Base-by-base conservation (phyloP, 2,329 filamentous ascomycete genomes). In the Orbilia javanica region DNA sequence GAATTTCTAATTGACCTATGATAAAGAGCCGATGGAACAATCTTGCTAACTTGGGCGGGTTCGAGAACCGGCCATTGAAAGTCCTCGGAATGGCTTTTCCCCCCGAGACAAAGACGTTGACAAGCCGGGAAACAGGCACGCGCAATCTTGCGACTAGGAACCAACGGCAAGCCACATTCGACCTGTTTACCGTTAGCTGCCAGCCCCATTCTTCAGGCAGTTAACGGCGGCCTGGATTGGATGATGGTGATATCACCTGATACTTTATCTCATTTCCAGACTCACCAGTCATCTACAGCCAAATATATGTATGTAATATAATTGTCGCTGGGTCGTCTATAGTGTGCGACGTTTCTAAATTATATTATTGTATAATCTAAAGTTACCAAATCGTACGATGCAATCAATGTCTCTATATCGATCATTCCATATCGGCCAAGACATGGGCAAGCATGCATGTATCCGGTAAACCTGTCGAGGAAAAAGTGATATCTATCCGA, bases 61-160 rank as follows among this genome's bases (percentile, higher is more conserved):
- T 67, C 48, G 48, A 67, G 29, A 44, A 57, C 63, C 42, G 18
- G 5, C 55, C 55, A 60, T 60, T 42, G 34, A 60, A n/a, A 29
- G 55, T 4, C 55, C n/a, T 60, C 55, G 55, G 55, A 60, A 22
- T 42, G 55, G 55, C 55, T 60, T 39, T 22, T 48, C 27, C 29
- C 62, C 39, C 29, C 50, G 62, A 66, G 34, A 46, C 20, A 48
- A 57, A 57, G 55, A 46, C 65, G 65, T 68, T 68, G 65, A 68
- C 65, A 60, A 68, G 65, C 29, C 65, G 65, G 65, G 34, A 36
- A 57, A 20, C 27, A 68, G 22, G 31, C 65, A 44, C 34, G 7
- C 42, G 13, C 50, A 39, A 44, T 20, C 65, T 50, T 36, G 36
- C 50, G 29, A 57, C 8, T 46, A 39, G 10, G 11, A 50, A 25